Base-by-base conservation (phyloP, 805 yeast genomes). In the Saccharomycopsis guyanensis region DNA sequence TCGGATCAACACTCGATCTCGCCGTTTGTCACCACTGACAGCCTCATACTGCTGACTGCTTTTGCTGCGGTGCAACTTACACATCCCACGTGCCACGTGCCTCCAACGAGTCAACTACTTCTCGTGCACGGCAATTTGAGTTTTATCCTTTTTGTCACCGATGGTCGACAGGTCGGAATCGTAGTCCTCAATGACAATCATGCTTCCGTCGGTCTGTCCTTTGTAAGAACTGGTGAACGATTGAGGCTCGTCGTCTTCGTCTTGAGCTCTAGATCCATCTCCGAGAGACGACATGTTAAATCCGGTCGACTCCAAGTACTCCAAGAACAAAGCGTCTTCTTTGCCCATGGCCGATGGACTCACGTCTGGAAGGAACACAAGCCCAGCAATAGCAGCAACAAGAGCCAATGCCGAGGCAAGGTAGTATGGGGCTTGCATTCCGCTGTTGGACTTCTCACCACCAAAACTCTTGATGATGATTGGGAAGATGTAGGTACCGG, bases 401-500 rank as follows among this genome's bases (percentile, higher is more conserved):
- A 84, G 57, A 60, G 94, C 86, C 52, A 89, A 68, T 1, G 86
- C 71, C 2, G 95, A 77, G 12, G 95, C 81, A 45, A 88, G 76
- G 71, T 80, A 88, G 64, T 88, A 86, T 43, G 95, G 89, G 44
- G 82, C 82, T 62, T 77, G 78, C 58, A 77, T 70, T 53, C 91
- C 93, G 47, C 63, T 56, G 50, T 70, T 66, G 8, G 71, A 61
- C 42, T 60, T 64, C 34, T 72, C 71, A 36, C 85, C 86, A 38
- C 75, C 72, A 45, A 76, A 76, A 53, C 76, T 69, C 44, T 63
- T 69, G 53, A 81, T 79, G 58, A 89, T 82, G 41, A 78, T 75
- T 37, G 96, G 96, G 76, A 91, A 91, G 27, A 83, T 82, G 59
- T 81, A 87, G 39, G 93, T 81, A 46, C 96, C 96, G 25, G 81